Percentiles rank a stretch among this genome's conserved stretches.
phyloP scores from a whole-genome alignment of 78 protist genomes.

The Guillardia theta region DNA sequence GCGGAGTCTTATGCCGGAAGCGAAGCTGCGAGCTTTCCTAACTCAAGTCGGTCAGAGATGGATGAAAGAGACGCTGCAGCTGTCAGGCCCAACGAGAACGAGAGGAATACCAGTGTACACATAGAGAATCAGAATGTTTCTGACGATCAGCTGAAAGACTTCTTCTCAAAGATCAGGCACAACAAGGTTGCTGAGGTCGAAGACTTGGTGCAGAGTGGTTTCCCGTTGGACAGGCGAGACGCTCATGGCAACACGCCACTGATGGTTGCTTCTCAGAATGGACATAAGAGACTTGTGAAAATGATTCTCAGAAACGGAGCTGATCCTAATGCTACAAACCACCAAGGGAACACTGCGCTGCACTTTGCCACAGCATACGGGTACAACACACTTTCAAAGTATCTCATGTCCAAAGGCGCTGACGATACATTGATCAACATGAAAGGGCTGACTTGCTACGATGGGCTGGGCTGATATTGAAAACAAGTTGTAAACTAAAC shows the following conservation, averaged over 20 bases:
- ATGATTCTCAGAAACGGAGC: neutral
- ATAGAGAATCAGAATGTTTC: neutral
- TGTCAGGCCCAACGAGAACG: neutral
- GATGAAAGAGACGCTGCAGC: neutral
- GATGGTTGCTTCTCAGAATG: constrained; percentile 6
- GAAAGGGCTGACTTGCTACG: neutral
- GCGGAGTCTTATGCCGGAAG: neutral
- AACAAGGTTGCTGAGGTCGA: neutral
- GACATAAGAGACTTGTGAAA: neutral
- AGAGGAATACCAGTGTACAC: neutral
- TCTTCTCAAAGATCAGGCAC: neutral
- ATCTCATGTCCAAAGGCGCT: neutral
- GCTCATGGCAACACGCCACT: neutral
- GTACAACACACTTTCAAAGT: neutral
- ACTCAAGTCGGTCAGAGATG: neutral
- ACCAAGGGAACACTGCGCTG: neutral
- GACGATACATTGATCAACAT: neutral
- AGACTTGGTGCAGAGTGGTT: neutral
- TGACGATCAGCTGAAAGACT: neutral
- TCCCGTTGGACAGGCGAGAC: neutral
- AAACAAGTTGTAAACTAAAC: no score
- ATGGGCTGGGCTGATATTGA: neutral
- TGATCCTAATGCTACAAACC: neutral
- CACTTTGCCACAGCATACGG: neutral
- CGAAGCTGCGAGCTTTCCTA: neutral